Evolutionary conservation across 164 flowering plant genomes (phyloP).

Genomic region (Nymphaea colorata): DNA sequence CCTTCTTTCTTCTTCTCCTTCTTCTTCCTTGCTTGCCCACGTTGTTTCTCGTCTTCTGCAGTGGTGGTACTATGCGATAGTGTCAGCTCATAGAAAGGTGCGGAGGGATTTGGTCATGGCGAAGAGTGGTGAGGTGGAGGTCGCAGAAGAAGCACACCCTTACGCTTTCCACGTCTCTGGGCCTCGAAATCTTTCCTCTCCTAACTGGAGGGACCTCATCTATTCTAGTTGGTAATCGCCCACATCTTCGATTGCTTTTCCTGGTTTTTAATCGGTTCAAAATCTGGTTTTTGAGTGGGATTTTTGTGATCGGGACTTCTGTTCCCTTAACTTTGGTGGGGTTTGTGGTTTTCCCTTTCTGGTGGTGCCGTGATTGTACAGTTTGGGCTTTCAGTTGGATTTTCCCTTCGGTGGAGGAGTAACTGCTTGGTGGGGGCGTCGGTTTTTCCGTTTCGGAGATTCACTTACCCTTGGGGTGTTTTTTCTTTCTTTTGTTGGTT

Average conservation of each 20-base stretch:
- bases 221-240: constrained; percentile 61
- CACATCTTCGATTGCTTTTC: not conserved
- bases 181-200: constrained; percentile 69
- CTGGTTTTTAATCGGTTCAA: not conserved
- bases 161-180: constrained; percentile 84
- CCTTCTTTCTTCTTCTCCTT: constrained; percentile 8
- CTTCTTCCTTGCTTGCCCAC: constrained; percentile 1
- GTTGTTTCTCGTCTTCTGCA: not conserved
- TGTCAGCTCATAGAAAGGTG: not conserved
- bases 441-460: too few species aligned
- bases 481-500: too few species aligned
- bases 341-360: not conserved
- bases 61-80: not conserved
- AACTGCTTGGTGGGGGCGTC: not conserved
- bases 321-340: not conserved
- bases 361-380: too few species aligned
- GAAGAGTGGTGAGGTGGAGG: constrained; percentile 16
- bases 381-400: not conserved
- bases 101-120: constrained; percentile 22
- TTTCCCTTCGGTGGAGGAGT: not conserved
- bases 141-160: constrained; percentile 33
- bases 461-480: too few species aligned
- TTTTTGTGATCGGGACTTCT: not conserved
- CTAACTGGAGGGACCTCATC: constrained; percentile 77
- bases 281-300: not conserved